Conservation (phyloP, 768 basidiomycete genomes). For the Lactifluus pinguis region DNA sequence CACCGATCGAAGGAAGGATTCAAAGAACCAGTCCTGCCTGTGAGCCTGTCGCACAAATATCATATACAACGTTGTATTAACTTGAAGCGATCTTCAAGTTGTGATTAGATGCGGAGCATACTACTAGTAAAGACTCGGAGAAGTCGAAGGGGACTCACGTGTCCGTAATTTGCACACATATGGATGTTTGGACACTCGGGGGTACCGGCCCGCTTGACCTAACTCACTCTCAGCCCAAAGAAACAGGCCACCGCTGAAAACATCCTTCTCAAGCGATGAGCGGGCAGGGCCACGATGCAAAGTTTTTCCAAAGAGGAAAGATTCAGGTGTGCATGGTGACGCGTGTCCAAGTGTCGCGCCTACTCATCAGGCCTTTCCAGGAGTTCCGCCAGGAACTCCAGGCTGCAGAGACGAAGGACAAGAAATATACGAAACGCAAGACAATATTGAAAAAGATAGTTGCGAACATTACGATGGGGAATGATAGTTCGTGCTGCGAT, state of each 20-base stretch:
- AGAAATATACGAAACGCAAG: slow-evolving; percentile 90
- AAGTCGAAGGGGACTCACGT: too few species aligned
- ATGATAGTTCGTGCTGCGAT: slow-evolving; percentile 70
- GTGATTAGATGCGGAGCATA: too few species aligned
- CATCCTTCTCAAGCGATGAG: slow-evolving; percentile 28
- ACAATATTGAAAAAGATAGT: slow-evolving; percentile 94
- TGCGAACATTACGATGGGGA: slow-evolving; percentile 99
- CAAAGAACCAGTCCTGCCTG: too few species aligned
- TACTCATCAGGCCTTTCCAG: slow-evolving; percentile 30
- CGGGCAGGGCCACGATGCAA: slow-evolving; percentile 69
- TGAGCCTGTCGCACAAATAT: too few species aligned
- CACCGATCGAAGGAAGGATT: too few species aligned
- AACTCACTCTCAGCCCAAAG: background rate
- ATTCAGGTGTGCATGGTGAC: slow-evolving; percentile 55
- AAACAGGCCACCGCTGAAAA: background rate
- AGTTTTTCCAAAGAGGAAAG: slow-evolving; percentile 88
- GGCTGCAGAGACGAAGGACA: slow-evolving; percentile 91
- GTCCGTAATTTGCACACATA: too few species aligned
- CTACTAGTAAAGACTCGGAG: too few species aligned
- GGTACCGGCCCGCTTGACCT: too few species aligned
- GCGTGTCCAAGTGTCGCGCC: background rate
- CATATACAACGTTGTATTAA: too few species aligned
- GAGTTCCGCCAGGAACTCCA: slow-evolving; percentile 89
- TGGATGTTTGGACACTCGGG: too few species aligned
- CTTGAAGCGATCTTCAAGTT: too few species aligned